Base-by-base conservation (phyloP, 768 basidiomycete species). In the Leucocoprinus leucothites region DNA sequence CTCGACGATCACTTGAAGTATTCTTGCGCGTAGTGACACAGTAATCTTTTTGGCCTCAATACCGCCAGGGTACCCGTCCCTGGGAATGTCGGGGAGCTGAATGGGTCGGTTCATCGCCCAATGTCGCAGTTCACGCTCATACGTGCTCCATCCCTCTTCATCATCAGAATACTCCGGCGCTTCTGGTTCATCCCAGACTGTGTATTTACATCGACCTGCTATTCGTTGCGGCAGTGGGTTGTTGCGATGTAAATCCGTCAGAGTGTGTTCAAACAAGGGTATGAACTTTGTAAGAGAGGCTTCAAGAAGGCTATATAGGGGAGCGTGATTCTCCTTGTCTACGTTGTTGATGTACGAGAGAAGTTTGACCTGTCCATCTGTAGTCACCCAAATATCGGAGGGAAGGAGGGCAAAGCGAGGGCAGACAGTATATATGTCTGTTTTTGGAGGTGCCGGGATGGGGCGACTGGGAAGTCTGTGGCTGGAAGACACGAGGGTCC, bases 321-420 rank as follows among this genome's bases (percentile, higher is more conserved):
- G 24, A 14, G 38, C 42, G 51, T 72, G 59, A 13, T 51, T 41
- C 3, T 61, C 58, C 5, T 74, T 76, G 56, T 80, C 64, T 19
- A 84, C 64, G 55, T 81, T 79, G 63, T 82, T 82, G 69, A 84
- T 81, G 64, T 83, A 83, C 2, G 79, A 78, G 8, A 67, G 57
- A 49, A 79, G 73, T 54, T 64, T 65, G 16, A 64, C 64, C 2
- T 64, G 63, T 13, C 69, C 67, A 9, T 66, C 49, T 5, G 63
- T 42, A 9, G 74, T 71, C 11, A 81, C 63, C 38, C 57, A 64
- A 18, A 78, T 70, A 31, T 75, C 69, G 5, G 79, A 71, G 14
- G 81, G 81, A n/a, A 83, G 67, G 36, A 72, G 64, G 5, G 75
- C 65, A 57, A 73, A 77, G 6, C 64, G 43, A 1, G 65, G 53